Base-by-base conservation (phyloP, 345 rosid species). In the Euphorbia lathyris region DNA sequence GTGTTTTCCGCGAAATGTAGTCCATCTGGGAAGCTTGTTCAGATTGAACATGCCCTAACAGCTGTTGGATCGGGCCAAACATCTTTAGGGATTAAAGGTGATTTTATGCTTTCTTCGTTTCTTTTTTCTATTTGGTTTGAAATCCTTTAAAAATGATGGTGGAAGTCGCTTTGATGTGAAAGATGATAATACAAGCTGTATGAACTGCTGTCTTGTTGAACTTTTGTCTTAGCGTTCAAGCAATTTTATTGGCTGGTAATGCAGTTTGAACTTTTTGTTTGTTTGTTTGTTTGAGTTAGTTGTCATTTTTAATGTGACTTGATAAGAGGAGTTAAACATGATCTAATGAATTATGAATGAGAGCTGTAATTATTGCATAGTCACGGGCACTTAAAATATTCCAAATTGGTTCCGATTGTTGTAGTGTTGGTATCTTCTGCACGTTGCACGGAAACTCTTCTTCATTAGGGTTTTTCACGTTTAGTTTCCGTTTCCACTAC, bases 11-110 rank as follows among this genome's bases (percentile, higher is more conserved):
- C 26, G 16, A 64, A 26, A 40, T 48, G 25, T 84, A 94, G 96
- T 70, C 98, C 98, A 70, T 91, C 98, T 19, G 97, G 98, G 14
- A 91, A 94, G 91, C 93, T 94, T 26, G 98, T 94, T 77, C 97
- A 94, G 90, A 94, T 89, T 51, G 98, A 94, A 75, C 97, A 94
- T 72, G 98, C 98, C 40, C 75, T 94, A 67, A 91, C 95, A 3
- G 96, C 96, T 12, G 98, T 94, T 27, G 93, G 97, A 53, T 94
- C 97, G 9, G 96, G 98, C 17, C 98, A 94, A 72, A 94, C 98
- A 7, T 94, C 98, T 30, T 73, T 94, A 13, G 97, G 98, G 20
- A 94, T 94, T 75, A 89, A 91, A 85, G 98, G 97, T 93, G 63
- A 74, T 69, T 40, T 45, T 3, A 19, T 5, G 4, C 19, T 25